Evolutionary conservation across 352 stramenopile genomes (phyloP).

Genomic region (Globisporangium solare): DNA sequence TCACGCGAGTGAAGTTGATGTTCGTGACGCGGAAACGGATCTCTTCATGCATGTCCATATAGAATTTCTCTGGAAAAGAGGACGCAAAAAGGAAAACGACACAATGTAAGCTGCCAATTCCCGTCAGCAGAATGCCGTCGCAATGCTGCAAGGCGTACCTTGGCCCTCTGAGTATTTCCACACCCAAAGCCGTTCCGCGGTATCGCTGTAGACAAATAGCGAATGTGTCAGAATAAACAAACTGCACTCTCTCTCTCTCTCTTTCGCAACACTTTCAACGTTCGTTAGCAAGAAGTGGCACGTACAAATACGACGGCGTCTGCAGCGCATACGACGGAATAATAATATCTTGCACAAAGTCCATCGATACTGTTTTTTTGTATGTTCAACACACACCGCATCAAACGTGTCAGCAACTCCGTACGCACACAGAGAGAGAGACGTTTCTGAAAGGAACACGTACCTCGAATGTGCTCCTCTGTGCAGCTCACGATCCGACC

Average conservation of each 20-base stretch:
- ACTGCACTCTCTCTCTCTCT: no score
- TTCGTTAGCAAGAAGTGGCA: neutral
- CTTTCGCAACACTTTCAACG: no score
- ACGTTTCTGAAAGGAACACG: neutral
- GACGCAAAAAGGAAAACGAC: neutral
- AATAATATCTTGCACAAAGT: slow-evolving; percentile 89
- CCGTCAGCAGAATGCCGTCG: no score
- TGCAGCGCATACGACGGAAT: slow-evolving; percentile 86
- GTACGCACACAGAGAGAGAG: neutral
- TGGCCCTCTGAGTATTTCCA: slow-evolving; percentile 86
- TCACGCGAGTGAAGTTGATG: slow-evolving; percentile 87
- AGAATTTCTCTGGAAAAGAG: slow-evolving; percentile 59
- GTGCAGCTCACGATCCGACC: slow-evolving; percentile 87
- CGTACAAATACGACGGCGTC: slow-evolving; percentile 84
- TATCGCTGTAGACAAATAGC: slow-evolving; percentile 38
- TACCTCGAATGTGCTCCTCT: slow-evolving; percentile 81
- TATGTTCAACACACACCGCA: no score
- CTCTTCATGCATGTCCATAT: slow-evolving; percentile 86
- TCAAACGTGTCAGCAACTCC: no score
- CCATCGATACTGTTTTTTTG: slow-evolving; percentile 66
- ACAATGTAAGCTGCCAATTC: neutral
- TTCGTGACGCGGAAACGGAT: slow-evolving; percentile 85
- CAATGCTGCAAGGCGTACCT: slow-evolving; percentile 19
- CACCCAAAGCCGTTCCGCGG: slow-evolving; percentile 72
- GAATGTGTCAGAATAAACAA: slow-evolving; percentile 1